Conservation (phyloP, 257 asterid species). For the Solanum appendiculatum region DNA sequence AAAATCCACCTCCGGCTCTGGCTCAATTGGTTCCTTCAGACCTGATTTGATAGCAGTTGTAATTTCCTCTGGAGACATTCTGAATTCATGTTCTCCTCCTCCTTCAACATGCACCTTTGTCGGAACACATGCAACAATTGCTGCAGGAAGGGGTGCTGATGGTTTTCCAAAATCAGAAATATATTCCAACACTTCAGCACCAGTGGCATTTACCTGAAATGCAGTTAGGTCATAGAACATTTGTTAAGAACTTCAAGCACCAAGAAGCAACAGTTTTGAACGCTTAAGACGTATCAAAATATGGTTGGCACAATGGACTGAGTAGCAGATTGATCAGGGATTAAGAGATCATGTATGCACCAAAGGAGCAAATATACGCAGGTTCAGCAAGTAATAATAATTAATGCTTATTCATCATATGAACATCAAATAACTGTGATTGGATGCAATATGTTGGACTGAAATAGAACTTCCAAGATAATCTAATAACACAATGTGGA, state of each 20-base stretch:
- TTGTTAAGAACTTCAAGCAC: neutral
- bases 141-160: constrained; percentile 91
- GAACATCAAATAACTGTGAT: neutral
- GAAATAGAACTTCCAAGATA: neutral
- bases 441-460: neutral
- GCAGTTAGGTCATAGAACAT: neutral
- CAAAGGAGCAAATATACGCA: neutral
- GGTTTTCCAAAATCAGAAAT: constrained; percentile 89
- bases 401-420: neutral
- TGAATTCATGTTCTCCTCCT: constrained; percentile 77
- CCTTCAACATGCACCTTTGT: constrained; percentile 75
- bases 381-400: neutral
- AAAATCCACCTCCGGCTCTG: constrained; percentile 85
- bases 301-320: neutral
- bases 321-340: neutral
- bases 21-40: constrained; percentile 78
- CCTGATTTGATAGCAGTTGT: constrained; percentile 81
- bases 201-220: constrained; percentile 77
- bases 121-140: constrained; percentile 97
- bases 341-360: neutral
- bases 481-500: neutral
- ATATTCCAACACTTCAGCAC: constrained; percentile 91
- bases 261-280: neutral
- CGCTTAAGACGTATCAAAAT: neutral
- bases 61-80: constrained; percentile 73